These are phyloP conservation scores for Fusarium kyushuense DNA, from an alignment of 2,329 filamentous ascomycete genomes.

Conservation along the genomic window DNA sequence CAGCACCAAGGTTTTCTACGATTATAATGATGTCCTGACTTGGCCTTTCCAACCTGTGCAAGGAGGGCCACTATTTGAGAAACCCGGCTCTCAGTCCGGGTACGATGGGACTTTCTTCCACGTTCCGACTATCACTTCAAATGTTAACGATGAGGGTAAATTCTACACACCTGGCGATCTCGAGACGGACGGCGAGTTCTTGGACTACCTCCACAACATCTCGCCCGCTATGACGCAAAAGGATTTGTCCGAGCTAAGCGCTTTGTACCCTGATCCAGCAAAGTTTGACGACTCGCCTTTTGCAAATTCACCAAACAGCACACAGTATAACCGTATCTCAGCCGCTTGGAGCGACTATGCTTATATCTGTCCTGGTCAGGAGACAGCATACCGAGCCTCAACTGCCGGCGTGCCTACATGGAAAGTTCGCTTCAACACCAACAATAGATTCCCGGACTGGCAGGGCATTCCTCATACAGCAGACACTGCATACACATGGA, in stretches of 20 bases:
- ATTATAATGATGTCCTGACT: slow-evolving; percentile 55
- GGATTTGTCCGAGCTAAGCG: slow-evolving; percentile 48
- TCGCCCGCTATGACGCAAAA: slow-evolving; percentile 48
- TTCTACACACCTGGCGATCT: slow-evolving; percentile 50
- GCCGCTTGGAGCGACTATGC: slow-evolving; percentile 60
- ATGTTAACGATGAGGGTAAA: slow-evolving; percentile 54
- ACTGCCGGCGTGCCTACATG: slow-evolving; percentile 51
- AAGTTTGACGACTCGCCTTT: slow-evolving; percentile 52
- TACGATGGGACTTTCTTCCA: slow-evolving; percentile 55
- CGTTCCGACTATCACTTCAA: slow-evolving; percentile 55
- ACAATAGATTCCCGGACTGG: slow-evolving; percentile 51
- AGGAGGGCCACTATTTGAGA: slow-evolving; percentile 60
- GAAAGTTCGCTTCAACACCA: slow-evolving; percentile 56
- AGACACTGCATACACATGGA: slow-evolving; percentile 54
- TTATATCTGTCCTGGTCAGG: slow-evolving; percentile 59
- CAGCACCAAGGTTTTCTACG: slow-evolving; percentile 54
- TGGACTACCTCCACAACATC: slow-evolving; percentile 54
- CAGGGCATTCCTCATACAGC: slow-evolving; percentile 55
- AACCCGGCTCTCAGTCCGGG: slow-evolving; percentile 57
- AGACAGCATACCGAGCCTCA: slow-evolving; percentile 56
- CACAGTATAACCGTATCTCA: slow-evolving; percentile 59
- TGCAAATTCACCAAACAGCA: slow-evolving; percentile 55
- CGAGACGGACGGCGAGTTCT: slow-evolving; percentile 53
- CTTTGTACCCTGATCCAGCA: slow-evolving; percentile 54
- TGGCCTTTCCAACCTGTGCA: slow-evolving; percentile 64